Evolutionary conservation across 352 stramenopile genomes (phyloP).

Genomic region (Phytophthora sp.): DNA sequence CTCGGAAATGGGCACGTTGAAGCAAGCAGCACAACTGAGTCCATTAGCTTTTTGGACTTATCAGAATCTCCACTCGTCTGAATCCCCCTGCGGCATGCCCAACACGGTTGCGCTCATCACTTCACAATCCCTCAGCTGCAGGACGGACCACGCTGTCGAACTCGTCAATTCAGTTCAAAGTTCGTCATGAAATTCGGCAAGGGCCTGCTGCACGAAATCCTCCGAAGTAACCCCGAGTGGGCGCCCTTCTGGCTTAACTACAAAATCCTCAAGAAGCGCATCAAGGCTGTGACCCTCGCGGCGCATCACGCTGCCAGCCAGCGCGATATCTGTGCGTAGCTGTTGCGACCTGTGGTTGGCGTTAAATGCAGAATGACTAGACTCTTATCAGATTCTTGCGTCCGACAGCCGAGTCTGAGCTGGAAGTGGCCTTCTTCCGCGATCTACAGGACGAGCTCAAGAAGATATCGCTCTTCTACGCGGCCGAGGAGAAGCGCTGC

Average conservation of each 20-base stretch:
- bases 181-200: slow-evolving; percentile 84
- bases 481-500: slow-evolving; percentile 76
- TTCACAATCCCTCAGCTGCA: slow-evolving; percentile 20
- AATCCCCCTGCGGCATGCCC: no score
- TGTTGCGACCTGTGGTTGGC: background rate
- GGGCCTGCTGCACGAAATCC: slow-evolving; percentile 65
- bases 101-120: slow-evolving; percentile 14
- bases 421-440: slow-evolving; percentile 83
- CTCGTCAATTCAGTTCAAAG: slow-evolving; percentile 6
- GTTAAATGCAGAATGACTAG: background rate
- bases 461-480: slow-evolving; percentile 84
- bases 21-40: slow-evolving; percentile 22
- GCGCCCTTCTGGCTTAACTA: slow-evolving; percentile 90
- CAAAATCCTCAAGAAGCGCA: slow-evolving; percentile 86
- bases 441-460: slow-evolving; percentile 77
- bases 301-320: slow-evolving; percentile 44
- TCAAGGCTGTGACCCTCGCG: slow-evolving; percentile 70
- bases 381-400: background rate
- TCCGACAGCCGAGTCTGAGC: slow-evolving; percentile 58
- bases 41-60: slow-evolving; percentile 2
- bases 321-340: slow-evolving; percentile 55
- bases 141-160: background rate
- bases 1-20: slow-evolving; percentile 25
- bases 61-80: slow-evolving; percentile 13
- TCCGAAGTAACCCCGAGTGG: slow-evolving; percentile 83